Percentiles rank a stretch among this genome's conserved stretches.
Conservation (phyloP, 1,284 basidiomycete genomes). For the Ceratobasidium sp. region DNA sequence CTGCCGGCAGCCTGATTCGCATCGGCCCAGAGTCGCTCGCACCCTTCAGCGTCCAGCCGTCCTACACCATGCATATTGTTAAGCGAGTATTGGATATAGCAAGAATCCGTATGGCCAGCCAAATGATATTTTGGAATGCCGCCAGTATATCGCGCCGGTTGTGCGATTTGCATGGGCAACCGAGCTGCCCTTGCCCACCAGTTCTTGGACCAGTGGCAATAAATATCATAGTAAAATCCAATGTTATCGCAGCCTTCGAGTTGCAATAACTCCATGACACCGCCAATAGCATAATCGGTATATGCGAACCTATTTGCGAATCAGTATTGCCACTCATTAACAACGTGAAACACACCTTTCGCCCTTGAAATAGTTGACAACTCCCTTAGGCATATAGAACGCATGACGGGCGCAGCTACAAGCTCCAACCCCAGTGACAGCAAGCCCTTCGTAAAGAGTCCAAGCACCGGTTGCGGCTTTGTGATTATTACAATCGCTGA, state of each 20-base stretch:
- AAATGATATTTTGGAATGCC: slow-evolving; percentile 28
- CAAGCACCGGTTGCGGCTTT: background rate
- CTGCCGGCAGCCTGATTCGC: no score
- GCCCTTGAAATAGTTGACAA: slow-evolving; percentile 10
- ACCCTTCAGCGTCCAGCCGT: slow-evolving; percentile 4
- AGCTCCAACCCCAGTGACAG: slow-evolving; percentile 5
- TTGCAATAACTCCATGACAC: background rate
- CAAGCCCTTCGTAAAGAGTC: background rate
- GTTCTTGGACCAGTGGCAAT: slow-evolving; percentile 9
- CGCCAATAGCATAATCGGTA: slow-evolving; percentile 16
- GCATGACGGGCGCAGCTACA: slow-evolving; percentile 11
- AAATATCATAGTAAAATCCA: slow-evolving; percentile 28
- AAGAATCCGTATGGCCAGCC: slow-evolving; percentile 4
- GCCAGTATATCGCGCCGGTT: background rate
- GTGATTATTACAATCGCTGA: slow-evolving; percentile 20
- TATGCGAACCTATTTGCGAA: slow-evolving; percentile 15
- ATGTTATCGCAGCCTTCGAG: background rate
- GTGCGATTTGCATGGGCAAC: background rate
- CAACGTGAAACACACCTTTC: background rate
- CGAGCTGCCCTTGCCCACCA: background rate
- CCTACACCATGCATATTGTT: slow-evolving; percentile 8
- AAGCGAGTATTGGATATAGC: background rate
- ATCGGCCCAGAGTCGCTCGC: no score
- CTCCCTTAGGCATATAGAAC: background rate
- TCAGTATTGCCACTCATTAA: no score